Evolutionary conservation across 2,329 filamentous ascomycete species (phyloP).

Genomic region (Xylariaceae sp.): DNA sequence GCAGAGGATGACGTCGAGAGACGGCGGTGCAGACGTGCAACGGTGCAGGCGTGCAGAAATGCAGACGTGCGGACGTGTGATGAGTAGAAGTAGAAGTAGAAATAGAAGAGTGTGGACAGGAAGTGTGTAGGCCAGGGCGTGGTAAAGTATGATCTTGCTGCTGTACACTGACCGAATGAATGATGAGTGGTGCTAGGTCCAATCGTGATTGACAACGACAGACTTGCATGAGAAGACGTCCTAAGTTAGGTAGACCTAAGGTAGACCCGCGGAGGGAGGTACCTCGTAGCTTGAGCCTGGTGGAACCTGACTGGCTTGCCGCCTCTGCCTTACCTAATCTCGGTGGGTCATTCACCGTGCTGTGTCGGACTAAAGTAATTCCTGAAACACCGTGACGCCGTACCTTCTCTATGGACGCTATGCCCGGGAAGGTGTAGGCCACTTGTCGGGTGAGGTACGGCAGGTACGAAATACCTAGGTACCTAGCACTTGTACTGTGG

Average conservation of each 20-base stretch:
- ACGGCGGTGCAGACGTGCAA: not conserved
- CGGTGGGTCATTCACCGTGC: not conserved
- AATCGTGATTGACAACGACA: conserved; percentile 19
- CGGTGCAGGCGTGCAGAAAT: not conserved
- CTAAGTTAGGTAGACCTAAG: not conserved
- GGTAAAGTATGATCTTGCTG: not conserved
- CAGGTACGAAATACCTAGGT: too few species aligned
- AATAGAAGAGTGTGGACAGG: too few species aligned
- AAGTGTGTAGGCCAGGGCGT: too few species aligned
- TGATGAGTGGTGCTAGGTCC: conserved; percentile 8
- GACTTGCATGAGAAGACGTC: conserved; percentile 6
- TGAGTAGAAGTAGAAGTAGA: too few species aligned
- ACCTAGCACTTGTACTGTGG: not conserved
- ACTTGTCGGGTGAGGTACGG: too few species aligned
- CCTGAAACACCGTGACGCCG: not conserved
- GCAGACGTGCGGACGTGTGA: too few species aligned
- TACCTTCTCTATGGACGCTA: too few species aligned
- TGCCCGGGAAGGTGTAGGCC: too few species aligned
- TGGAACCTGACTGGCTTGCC: not conserved
- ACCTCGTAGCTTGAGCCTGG: not conserved
- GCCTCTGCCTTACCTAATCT: not conserved
- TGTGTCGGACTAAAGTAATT: conserved; percentile 15
- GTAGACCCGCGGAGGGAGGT: not conserved
- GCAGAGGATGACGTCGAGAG: not conserved
- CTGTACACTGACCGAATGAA: conserved; percentile 5